Conservation (phyloP, 768 basidiomycete genomes). For the Boletus sp. region DNA sequence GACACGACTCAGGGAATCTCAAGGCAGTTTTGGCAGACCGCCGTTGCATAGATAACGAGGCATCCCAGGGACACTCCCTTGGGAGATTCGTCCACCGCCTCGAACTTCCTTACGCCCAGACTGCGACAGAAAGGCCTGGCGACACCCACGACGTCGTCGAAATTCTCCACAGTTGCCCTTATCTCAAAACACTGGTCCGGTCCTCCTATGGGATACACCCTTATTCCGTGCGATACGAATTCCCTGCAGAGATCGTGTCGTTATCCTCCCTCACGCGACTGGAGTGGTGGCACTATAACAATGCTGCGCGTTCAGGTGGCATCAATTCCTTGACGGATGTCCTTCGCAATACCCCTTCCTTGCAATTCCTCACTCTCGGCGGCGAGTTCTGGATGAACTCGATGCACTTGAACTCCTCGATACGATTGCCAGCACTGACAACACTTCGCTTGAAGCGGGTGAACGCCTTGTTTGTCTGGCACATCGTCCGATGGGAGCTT, state of each 20-base stretch:
- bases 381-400: slow-evolving; percentile 39
- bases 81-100: slow-evolving; percentile 50
- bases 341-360: slow-evolving; percentile 50
- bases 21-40: slow-evolving; percentile 29
- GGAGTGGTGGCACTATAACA: slow-evolving; percentile 64
- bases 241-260: slow-evolving; percentile 45
- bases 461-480: slow-evolving; percentile 50
- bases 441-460: slow-evolving; percentile 53
- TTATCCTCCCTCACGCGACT: slow-evolving; percentile 56
- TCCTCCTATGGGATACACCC: slow-evolving; percentile 33
- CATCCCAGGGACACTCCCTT: slow-evolving; percentile 18
- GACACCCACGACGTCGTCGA: slow-evolving; percentile 39
- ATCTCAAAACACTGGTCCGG: slow-evolving; percentile 55
- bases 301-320: slow-evolving; percentile 60
- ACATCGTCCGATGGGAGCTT: slow-evolving; percentile 49
- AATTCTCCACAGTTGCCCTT: slow-evolving; percentile 48
- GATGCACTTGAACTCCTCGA: slow-evolving; percentile 15
- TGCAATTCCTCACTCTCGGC: slow-evolving; percentile 58
- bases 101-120: slow-evolving; percentile 57
- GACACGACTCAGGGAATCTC: slow-evolving; percentile 31
- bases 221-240: slow-evolving; percentile 46
- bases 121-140: slow-evolving; percentile 37
- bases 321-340: slow-evolving; percentile 60
- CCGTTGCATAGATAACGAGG: slow-evolving; percentile 9
- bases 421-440: slow-evolving; percentile 46